phyloP scores from a whole-genome alignment of 129 eudicot genomes.

The Pittosporum tobira region DNA sequence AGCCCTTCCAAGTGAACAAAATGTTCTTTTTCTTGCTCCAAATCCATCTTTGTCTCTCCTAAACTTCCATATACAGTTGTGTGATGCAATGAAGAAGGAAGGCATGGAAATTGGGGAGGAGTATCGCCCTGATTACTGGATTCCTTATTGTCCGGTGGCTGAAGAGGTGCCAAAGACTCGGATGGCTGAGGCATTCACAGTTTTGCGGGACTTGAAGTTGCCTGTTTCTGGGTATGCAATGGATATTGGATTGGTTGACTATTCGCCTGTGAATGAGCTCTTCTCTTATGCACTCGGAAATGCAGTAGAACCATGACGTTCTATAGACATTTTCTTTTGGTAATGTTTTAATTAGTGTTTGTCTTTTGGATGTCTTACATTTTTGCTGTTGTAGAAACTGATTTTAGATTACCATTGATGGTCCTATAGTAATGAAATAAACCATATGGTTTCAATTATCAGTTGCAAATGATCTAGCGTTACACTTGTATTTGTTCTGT shows the following conservation, averaged over 20 bases:
- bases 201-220: slow-evolving; percentile 88
- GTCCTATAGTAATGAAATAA: slow-evolving; percentile 23
- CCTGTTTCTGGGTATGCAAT: slow-evolving; percentile 84
- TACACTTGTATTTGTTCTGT: too few relatives aligned
- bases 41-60: slow-evolving; percentile 81
- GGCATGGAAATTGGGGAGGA: slow-evolving; percentile 81
- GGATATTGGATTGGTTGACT: slow-evolving; percentile 93
- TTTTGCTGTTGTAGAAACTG: slow-evolving; percentile 41
- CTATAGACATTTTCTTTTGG: slow-evolving; percentile 12
- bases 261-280: slow-evolving; percentile 79
- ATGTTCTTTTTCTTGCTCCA: slow-evolving; percentile 75
- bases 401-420: slow-evolving; percentile 36
- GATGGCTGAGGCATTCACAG: slow-evolving; percentile 84
- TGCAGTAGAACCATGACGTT: slow-evolving; percentile 52
- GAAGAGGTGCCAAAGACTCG: slow-evolving; percentile 73
- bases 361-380: slow-evolving; percentile 17
- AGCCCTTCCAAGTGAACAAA: slow-evolving; percentile 55
- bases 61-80: slow-evolving; percentile 78
- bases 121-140: slow-evolving; percentile 80
- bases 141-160: slow-evolving; percentile 89
- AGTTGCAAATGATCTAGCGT: too few relatives aligned
- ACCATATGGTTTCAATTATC: too few relatives aligned
- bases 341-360: slow-evolving; percentile 15
- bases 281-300: slow-evolving; percentile 70
- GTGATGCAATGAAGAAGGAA: slow-evolving; percentile 83